Conservation (phyloP, 306 rosid species). For the Mucuna pruriens region DNA sequence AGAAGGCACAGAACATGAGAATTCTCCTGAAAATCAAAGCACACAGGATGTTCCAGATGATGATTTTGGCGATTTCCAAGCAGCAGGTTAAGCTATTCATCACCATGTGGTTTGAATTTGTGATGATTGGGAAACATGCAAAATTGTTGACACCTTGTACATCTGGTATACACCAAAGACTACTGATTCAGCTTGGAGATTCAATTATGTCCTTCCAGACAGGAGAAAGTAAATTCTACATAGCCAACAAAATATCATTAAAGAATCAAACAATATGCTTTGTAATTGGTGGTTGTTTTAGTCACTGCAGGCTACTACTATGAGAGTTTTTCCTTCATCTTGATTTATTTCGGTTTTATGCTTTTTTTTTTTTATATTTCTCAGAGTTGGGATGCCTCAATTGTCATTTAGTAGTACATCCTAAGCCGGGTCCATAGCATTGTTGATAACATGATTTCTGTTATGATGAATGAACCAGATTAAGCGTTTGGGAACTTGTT, state of each 20-base stretch:
- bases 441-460: conserved; percentile 26
- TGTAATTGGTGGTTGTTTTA: conserved; percentile 31
- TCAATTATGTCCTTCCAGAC: conserved; percentile 23
- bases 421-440: conserved; percentile 5
- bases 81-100: conserved; percentile 59
- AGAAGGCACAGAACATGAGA: conserved; percentile 38
- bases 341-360: conserved; percentile 36
- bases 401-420: conserved; percentile 26
- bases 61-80: conserved; percentile 94
- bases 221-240: not conserved
- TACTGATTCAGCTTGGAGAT: conserved; percentile 42
- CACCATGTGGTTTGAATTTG: conserved; percentile 28
- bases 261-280: conserved; percentile 27
- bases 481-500: conserved; percentile 17
- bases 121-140: conserved; percentile 41
- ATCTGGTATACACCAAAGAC: conserved; percentile 40
- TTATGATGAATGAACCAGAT: conserved; percentile 25
- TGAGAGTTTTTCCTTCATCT: conserved; percentile 9
- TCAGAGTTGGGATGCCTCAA: conserved; percentile 39
- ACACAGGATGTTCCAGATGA: conserved; percentile 66
- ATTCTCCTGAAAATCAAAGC: conserved; percentile 48
- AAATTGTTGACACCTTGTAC: conserved; percentile 14
- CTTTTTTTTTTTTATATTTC: conserved; percentile 8
- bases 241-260: conserved; percentile 33
- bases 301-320: conserved; percentile 15